These are phyloP conservation scores for Tolypocladium tundrense DNA, from an alignment of 2,329 filamentous ascomycete genomes.

Conservation along the genomic window DNA sequence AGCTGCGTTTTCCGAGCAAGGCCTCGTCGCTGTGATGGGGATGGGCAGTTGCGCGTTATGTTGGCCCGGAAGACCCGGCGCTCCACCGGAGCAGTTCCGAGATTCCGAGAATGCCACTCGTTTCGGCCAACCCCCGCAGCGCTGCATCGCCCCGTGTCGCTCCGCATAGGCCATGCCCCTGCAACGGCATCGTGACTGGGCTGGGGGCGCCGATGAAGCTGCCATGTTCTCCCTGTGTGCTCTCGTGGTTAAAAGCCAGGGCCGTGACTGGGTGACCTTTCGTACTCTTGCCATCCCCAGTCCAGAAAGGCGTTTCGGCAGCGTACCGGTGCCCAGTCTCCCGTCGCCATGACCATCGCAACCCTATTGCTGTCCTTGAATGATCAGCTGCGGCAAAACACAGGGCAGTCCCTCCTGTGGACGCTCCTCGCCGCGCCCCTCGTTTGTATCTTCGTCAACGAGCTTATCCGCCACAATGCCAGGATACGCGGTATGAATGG, in stretches of 20 bases:
- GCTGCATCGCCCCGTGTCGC: neutral
- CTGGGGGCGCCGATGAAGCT: neutral
- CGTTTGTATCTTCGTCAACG: conserved; percentile 37
- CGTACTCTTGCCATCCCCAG: neutral
- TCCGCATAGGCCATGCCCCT: neutral
- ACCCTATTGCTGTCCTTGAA: conserved; percentile 10
- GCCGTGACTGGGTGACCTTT: neutral
- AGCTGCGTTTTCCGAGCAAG: neutral
- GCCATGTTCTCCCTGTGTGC: neutral
- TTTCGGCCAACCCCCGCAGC: neutral
- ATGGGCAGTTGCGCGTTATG: neutral
- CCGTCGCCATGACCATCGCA: conserved; percentile 15
- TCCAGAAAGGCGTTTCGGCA: neutral
- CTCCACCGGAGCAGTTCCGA: neutral
- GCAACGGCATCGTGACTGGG: neutral
- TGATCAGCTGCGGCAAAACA: conserved; percentile 10
- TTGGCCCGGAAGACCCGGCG: neutral
- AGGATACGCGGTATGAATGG: conserved; percentile 36
- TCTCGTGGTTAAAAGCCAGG: neutral
- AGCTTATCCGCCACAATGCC: conserved; percentile 32
- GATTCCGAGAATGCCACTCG: neutral
- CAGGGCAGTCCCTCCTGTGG: conserved; percentile 11
- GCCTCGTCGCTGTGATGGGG: neutral
- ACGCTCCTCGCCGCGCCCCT: conserved; percentile 20
- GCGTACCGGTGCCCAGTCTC: neutral